Conservation (phyloP, 345 rosid genomes). For the Cardamine occulta region DNA sequence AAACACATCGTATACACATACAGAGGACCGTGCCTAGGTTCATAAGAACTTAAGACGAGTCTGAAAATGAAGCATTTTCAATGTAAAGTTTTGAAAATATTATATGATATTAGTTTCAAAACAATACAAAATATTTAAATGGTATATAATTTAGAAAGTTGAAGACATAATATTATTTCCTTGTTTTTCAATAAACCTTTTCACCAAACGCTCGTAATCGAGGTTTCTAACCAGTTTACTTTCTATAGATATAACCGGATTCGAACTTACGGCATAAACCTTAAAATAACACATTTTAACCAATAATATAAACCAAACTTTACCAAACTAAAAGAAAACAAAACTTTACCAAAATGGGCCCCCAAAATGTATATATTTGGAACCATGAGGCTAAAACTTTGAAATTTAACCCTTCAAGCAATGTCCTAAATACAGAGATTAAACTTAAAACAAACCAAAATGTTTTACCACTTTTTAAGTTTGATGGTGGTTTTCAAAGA, state of each 20-base stretch:
- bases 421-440: neutral
- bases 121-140: neutral
- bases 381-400: neutral
- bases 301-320: neutral
- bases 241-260: neutral
- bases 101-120: neutral
- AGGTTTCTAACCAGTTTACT: neutral
- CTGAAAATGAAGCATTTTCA: neutral
- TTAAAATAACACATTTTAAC: neutral
- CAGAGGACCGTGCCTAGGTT: neutral
- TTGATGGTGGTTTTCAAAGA: neutral
- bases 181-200: neutral
- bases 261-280: neutral
- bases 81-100: neutral
- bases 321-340: no score
- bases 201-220: neutral
- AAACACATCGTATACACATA: constrained; percentile 15
- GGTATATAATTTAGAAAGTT: neutral
- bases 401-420: neutral
- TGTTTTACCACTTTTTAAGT: neutral
- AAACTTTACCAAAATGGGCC: neutral
- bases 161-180: neutral
- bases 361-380: neutral
- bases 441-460: neutral
- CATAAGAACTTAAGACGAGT: neutral